Evolutionary conservation across 2,329 filamentous ascomycete species (phyloP), one percentile per base, ranked within the genome.

Genomic region (Aspergillus sergii): DNA sequence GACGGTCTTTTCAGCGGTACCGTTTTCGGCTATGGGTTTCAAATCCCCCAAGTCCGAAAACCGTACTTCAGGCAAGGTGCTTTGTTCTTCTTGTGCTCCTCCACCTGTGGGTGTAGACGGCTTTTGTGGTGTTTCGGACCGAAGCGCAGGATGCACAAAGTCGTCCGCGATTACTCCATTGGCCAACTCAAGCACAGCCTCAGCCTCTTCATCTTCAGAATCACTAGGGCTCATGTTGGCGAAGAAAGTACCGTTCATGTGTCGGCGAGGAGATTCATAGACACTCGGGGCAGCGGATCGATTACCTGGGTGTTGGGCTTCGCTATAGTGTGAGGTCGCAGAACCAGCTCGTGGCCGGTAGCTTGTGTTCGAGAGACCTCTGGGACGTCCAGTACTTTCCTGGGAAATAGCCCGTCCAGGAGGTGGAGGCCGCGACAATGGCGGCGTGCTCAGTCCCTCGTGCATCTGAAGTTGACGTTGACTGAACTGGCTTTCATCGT

Each of bases 401-500:
- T 64, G 66, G 10, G 69, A 62, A 7, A 67, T 66, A 19, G 62
- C 48, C 16, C 69, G 63, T 34, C 68, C 68, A n/a, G 69, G 68
- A 34, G 74, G 72, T 14, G 74, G 73, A 23, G 69, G 70, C 32
- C 71, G 72, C n/a, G 67, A 74, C 63, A 63, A 71, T 58, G 80
- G 76, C 39, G 89, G 86, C 0, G 87, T 87, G 61, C 90, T 89
- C 30, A 90, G 86, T 32, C 89, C 91, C 71, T 91, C 87, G 66
- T 94, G 91, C 75, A 97, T 86, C 74, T 93, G 91, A 55, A 91
- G 81, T 72, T 96, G 91, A 51, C 93, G 88, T 73, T 96, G 90
- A 6, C 91, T 86, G 71, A 92, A 97, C 72, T 92, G 91, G 23
- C 90, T 88, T 72, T 97, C 94, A 71, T 96, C 92, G 69, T 95